Evolutionary conservation across 768 basidiomycete species (phyloP), one percentile per base, ranked within the genome.

Genomic region (Gymnopilus junonius): DNA sequence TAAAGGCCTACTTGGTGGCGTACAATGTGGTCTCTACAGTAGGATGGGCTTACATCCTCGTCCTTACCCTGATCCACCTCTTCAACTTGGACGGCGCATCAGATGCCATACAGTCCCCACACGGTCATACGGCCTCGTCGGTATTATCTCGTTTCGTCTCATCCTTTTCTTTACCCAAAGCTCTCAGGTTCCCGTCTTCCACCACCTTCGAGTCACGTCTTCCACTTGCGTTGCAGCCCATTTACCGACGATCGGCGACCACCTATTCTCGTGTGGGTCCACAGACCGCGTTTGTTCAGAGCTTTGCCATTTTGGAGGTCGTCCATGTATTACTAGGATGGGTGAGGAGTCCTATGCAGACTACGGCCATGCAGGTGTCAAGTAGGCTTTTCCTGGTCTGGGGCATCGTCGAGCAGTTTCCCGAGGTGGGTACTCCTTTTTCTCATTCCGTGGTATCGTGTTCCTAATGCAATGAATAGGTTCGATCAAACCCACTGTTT

Each of bases 321-420:
- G 66, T 91, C 2, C 97, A 99, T 73, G 87, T 88, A 37, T 74
- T 90, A 6, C 68, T 94, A 7, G 89, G 95, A 0, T 87, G 88
- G 82, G 97, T 98, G 46, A 80, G 89, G 54, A 91, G 89, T 59
- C 90, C 92, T 8, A 71, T 93, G 12, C 80, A 77, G 14, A 95
- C 94, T 0, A 95, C 94, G 0, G 71, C 79, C 5, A 85, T 89
- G 67, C 95, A 97, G 74, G 94, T 97, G 39, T 83, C 87, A 0
- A 92, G 90, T 65, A 80, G 95, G 40, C 80, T 98, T 3, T 89
- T 90, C 75, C 80, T 94, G 43, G 87, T 98, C 2, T 98, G 94
- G 95, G 92, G 87, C 21, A 83, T 98, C 61, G 85, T 87, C 0
- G 83, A 87, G 60, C 80, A 82, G 53, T 92, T 88, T 68, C 80